phyloP scores from a whole-genome alignment of 2,329 filamentous ascomycete genomes.

The Cryoendolithus antarcticus region DNA sequence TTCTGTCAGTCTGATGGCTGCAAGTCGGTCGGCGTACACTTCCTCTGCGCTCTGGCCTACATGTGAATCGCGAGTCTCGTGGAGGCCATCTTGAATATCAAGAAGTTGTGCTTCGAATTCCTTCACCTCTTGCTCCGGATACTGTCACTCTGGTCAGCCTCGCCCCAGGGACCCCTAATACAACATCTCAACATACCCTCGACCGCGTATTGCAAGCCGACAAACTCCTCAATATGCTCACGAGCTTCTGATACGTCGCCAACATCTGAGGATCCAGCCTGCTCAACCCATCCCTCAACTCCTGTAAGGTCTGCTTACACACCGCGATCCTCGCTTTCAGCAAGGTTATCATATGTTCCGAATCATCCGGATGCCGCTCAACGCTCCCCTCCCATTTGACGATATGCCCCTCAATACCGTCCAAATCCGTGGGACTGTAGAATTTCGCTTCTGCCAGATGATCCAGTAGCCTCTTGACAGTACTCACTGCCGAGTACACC shows the following conservation, averaged over 20 bases:
- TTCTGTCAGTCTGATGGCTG: slow-evolving; percentile 22
- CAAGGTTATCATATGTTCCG: slow-evolving; percentile 65
- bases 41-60: slow-evolving; percentile 24
- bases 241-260: slow-evolving; percentile 73
- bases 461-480: slow-evolving; percentile 57
- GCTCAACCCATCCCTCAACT: slow-evolving; percentile 48
- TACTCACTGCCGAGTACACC: slow-evolving; percentile 57
- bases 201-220: slow-evolving; percentile 78
- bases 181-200: too few species aligned
- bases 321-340: slow-evolving; percentile 63
- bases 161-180: too few species aligned
- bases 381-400: slow-evolving; percentile 59
- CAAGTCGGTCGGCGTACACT: slow-evolving; percentile 21
- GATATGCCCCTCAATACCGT: slow-evolving; percentile 65
- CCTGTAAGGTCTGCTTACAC: slow-evolving; percentile 50
- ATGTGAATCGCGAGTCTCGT: slow-evolving; percentile 17
- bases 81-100: slow-evolving; percentile 50
- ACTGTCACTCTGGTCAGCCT: slow-evolving; percentile 41
- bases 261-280: slow-evolving; percentile 60
- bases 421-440: slow-evolving; percentile 79
- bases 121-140: slow-evolving; percentile 67
- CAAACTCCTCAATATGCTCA: slow-evolving; percentile 78
- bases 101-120: slow-evolving; percentile 67
- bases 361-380: slow-evolving; percentile 48
- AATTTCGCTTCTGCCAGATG: slow-evolving; percentile 82